These are phyloP conservation scores for Flaveria brownii DNA, from an alignment of 129 eudicot genomes.

Conservation along the genomic window DNA sequence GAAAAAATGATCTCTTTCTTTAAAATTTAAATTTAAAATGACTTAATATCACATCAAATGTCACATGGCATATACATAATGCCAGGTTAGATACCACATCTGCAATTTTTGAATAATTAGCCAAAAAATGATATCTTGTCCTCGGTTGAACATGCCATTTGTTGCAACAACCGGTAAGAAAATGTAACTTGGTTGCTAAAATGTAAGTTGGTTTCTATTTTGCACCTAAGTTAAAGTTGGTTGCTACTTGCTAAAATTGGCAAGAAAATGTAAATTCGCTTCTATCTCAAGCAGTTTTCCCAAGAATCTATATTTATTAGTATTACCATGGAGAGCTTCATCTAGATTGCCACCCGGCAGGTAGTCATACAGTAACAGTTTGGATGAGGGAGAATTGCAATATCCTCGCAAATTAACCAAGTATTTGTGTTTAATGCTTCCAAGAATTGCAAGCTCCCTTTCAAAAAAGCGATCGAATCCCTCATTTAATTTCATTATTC, in stretches of 20 bases:
- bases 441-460: slow-evolving; percentile 94
- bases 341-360: slow-evolving; percentile 91
- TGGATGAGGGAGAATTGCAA: slow-evolving; percentile 94
- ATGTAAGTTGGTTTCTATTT: background rate
- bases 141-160: background rate
- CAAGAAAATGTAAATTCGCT: background rate
- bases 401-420: slow-evolving; percentile 96
- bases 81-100: background rate
- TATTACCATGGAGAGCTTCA: slow-evolving; percentile 92
- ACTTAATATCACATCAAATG: background rate
- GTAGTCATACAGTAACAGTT: slow-evolving; percentile 82
- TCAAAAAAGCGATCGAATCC: slow-evolving; percentile 96
- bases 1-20: background rate
- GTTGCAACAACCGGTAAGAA: background rate
- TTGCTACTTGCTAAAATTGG: background rate
- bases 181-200: background rate
- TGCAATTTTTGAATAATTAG: background rate
- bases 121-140: background rate
- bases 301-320: background rate
- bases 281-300: background rate
- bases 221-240: background rate
- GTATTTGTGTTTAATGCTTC: slow-evolving; percentile 90
- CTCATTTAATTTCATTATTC: slow-evolving; percentile 83
- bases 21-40: background rate
- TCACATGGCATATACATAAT: background rate